Evolutionary conservation across 2,329 filamentous ascomycete species (phyloP), one percentile per base, ranked within the genome.

Genomic region (Apiospora aurea): DNA sequence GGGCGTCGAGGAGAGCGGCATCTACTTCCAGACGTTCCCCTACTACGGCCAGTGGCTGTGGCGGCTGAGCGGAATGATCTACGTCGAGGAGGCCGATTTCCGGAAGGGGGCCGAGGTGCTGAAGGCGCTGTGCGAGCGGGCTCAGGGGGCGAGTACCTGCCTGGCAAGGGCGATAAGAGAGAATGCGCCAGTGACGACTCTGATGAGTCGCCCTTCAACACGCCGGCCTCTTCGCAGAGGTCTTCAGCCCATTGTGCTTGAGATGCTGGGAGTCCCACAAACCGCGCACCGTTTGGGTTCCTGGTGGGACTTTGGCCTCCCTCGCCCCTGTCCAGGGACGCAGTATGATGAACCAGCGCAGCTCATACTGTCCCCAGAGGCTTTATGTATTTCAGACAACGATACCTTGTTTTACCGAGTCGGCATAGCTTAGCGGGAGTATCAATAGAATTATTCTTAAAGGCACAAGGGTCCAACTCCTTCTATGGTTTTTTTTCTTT

Each of bases 51-150:
- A 79, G 71, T 85, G 90, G 80, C 93, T 89, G 89, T 85, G 85
- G n/a, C 82, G 91, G 46, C 75, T 93, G 67, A 91, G 89, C 76
- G 90, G 84, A 34, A 90, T 92, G 83, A 83, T 92, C 0, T 94
- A 92, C 78, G 79, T 93, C 18, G 91, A 91, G 43, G 80, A 87
- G 71, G 84, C 82, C 21, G 91, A 93, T 79, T 93, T 92, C 75
- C 71, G 69, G 8, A 75, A 51, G 24, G 78, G 74, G 0, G 78
- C 78, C 2, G 72, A 75, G 71, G 75, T 78, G 13, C 61, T 80
- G 2, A 75, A 74, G 67, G 73, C 57, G 51, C 76, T 80, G 41
- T 80, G 79, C 47, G 77, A 76, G 73, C 75, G 87, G 87, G 78
- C 88, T 83, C 83, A 81, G 82, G 64, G 82, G 1, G 80, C 7